Percentiles rank a stretch among this genome's conserved stretches.
phyloP scores from a whole-genome alignment of 2,329 filamentous ascomycete genomes.

The Cytospora piceicola region DNA sequence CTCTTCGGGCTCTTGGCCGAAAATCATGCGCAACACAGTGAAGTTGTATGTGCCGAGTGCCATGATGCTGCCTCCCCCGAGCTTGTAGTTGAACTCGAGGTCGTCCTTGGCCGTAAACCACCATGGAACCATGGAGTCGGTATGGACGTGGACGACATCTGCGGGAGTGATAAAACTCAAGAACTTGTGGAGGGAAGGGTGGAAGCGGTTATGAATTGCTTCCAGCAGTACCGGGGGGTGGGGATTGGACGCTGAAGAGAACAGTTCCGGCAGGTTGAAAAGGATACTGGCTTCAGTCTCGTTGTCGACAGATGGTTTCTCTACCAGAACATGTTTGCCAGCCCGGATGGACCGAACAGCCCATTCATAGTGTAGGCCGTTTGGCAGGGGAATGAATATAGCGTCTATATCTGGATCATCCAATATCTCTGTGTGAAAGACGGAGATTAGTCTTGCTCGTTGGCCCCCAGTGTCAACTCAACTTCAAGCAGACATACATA shows the following conservation, averaged over 20 bases:
- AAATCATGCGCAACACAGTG: conserved; percentile 44
- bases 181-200: conserved; percentile 45
- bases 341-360: conserved; percentile 44
- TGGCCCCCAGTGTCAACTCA: too few species aligned
- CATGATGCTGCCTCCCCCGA: conserved; percentile 39
- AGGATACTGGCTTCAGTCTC: conserved; percentile 45
- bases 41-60: conserved; percentile 48
- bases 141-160: conserved; percentile 37
- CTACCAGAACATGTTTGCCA: conserved; percentile 51
- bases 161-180: conserved; percentile 35
- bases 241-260: conserved; percentile 35
- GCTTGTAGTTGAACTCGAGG: conserved; percentile 41
- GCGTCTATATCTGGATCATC: conserved; percentile 43
- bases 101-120: conserved; percentile 36
- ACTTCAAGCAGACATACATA: too few species aligned
- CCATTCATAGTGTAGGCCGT: conserved; percentile 43
- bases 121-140: conserved; percentile 33
- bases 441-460: background rate
- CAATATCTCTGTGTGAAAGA: conserved; percentile 38
- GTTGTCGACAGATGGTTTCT: conserved; percentile 49
- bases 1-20: conserved; percentile 43
- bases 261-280: conserved; percentile 39
- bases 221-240: conserved; percentile 47
- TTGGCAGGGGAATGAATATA: conserved; percentile 49
- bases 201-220: conserved; percentile 48